These are phyloP conservation scores for Cladophialophora bantiana DNA, from an alignment of 2,329 filamentous ascomycete species.

Conservation along the genomic window DNA sequence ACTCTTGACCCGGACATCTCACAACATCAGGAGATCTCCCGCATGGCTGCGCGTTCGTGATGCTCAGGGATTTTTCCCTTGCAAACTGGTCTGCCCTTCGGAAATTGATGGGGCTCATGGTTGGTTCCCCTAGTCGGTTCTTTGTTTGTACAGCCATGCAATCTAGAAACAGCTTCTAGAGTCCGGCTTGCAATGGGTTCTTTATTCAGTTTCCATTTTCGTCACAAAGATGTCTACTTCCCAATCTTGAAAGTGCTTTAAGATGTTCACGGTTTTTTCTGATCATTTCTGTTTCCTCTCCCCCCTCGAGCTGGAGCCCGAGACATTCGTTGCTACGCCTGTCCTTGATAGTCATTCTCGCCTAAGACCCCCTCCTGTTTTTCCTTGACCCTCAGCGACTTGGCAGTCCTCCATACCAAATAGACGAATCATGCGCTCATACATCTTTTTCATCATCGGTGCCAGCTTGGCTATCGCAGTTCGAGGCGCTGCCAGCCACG, in stretches of 20 bases:
- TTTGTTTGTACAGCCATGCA: constrained; percentile 31
- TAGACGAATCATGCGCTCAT: constrained; percentile 31
- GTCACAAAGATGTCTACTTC: constrained; percentile 31
- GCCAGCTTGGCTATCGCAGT: constrained; percentile 24
- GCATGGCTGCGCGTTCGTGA: neutral
- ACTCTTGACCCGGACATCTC: neutral
- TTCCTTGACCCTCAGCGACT: constrained; percentile 10
- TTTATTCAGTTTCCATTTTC: constrained; percentile 34
- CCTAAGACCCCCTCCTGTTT: neutral
- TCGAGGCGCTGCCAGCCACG: constrained; percentile 13
- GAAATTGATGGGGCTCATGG: constrained; percentile 26
- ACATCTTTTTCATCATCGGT: constrained; percentile 17
- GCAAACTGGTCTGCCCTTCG: constrained; percentile 12
- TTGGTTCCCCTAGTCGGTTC: constrained; percentile 14
- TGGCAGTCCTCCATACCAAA: neutral
- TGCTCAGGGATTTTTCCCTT: neutral
- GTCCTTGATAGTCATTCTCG: constrained; percentile 6
- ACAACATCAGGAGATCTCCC: neutral
- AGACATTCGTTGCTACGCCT: constrained; percentile 23
- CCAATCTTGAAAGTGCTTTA: constrained; percentile 24
- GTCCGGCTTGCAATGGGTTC: constrained; percentile 24
- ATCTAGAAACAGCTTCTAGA: constrained; percentile 26
- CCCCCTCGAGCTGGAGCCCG: constrained; percentile 21
- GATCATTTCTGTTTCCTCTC: constrained; percentile 1
- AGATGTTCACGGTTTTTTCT: constrained; percentile 8